Conservation (phyloP, 768 basidiomycete genomes). For the Macrolepiota dolichaula region DNA sequence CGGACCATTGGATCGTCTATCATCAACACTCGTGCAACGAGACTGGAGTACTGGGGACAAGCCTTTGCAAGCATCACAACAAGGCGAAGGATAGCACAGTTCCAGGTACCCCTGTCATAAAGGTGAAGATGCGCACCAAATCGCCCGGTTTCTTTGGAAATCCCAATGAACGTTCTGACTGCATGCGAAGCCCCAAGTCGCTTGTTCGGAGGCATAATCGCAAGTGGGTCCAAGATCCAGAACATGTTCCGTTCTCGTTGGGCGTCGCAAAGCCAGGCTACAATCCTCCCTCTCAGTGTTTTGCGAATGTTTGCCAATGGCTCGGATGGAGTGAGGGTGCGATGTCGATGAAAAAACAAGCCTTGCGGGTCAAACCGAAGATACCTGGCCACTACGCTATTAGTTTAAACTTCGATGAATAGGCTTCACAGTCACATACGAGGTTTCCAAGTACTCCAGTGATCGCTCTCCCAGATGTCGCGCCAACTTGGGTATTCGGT, state of each 20-base stretch:
- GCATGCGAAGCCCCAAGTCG: too few species aligned
- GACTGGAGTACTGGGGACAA: constrained; percentile 13
- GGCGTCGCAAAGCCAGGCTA: neutral
- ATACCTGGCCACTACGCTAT: neutral
- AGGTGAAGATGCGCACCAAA: neutral
- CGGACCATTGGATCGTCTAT: constrained; percentile 19
- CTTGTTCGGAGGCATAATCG: neutral
- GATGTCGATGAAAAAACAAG: neutral
- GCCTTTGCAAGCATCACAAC: constrained; percentile 5
- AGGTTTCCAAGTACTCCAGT: too few species aligned
- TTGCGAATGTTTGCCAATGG: neutral
- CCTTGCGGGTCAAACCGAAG: neutral
- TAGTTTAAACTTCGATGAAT: neutral
- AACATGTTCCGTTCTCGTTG: neutral
- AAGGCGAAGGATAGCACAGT: neutral
- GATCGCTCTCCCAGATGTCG: neutral
- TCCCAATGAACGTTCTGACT: neutral
- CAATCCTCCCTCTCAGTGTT: neutral
- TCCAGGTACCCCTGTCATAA: neutral
- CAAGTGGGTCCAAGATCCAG: neutral
- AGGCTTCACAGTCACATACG: too few species aligned
- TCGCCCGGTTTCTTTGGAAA: neutral
- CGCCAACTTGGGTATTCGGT: neutral
- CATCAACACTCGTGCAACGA: constrained; percentile 15
- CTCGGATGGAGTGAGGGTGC: neutral